Percentiles rank a stretch among this genome's conserved stretches.
These are phyloP conservation scores for Colletotrichum phormii DNA, from an alignment of 2,329 filamentous ascomycete species.

Conservation along the genomic window DNA sequence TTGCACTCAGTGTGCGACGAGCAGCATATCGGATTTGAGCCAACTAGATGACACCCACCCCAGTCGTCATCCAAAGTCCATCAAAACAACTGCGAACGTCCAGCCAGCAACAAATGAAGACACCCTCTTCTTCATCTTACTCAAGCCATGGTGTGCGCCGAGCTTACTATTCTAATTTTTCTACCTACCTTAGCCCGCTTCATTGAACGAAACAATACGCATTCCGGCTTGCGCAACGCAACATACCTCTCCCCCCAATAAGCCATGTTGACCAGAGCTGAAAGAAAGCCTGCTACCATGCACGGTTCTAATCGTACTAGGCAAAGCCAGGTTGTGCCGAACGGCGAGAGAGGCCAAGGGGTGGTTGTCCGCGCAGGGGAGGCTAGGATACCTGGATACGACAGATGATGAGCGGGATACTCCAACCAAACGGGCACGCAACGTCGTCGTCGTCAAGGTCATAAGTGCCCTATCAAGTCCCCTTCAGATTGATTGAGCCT, in stretches of 20 bases:
- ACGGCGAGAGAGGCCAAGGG: not conserved
- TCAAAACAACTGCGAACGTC: slow-evolving; percentile 5
- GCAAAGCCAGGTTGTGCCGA: slow-evolving; percentile 1
- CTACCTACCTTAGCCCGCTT: not conserved
- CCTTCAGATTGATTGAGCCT: slow-evolving; percentile 26
- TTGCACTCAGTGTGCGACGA: slow-evolving; percentile 33
- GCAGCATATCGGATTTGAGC: slow-evolving; percentile 23
- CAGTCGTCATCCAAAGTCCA: slow-evolving; percentile 23
- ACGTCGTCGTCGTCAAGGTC: slow-evolving; percentile 3
- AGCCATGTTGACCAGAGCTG: slow-evolving; percentile 18
- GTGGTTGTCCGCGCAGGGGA: slow-evolving; percentile 11
- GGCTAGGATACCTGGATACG: slow-evolving; percentile 2
- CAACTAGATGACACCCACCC: slow-evolving; percentile 27
- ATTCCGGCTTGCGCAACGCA: slow-evolving; percentile 1
- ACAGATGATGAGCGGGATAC: slow-evolving; percentile 24
- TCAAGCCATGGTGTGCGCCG: slow-evolving; percentile 9
- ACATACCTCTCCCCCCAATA: not conserved
- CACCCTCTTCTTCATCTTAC: slow-evolving; percentile 22
- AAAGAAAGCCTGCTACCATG: slow-evolving; percentile 8
- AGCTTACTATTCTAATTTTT: not conserved
- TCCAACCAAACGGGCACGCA: slow-evolving; percentile 29
- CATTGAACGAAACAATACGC: slow-evolving; percentile 11
- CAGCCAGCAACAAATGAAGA: slow-evolving; percentile 27
- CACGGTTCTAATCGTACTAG: slow-evolving; percentile 1
- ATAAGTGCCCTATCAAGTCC: slow-evolving; percentile 16